Evolutionary conservation across 2,329 filamentous ascomycete genomes (phyloP), one percentile per base, ranked within the genome.

Genomic region (Claviceps pazoutovae): DNA sequence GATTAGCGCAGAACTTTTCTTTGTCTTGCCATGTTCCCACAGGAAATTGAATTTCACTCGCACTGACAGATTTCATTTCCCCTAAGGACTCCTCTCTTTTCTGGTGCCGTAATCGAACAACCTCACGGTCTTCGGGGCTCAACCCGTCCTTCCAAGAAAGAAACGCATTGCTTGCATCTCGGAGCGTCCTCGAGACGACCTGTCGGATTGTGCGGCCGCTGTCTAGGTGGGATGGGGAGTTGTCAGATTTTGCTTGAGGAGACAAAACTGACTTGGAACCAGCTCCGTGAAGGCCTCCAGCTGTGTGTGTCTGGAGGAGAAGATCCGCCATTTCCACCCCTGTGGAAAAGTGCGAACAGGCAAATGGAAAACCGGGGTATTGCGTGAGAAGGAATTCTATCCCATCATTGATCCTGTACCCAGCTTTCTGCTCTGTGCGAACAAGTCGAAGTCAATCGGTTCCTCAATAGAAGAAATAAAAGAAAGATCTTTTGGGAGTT

Each of bases 51-150:
- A 16, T 19, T 4, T 3, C 8, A 11, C 14, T n/a, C 16, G 14
- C 5, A 48, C 78, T 64, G 66, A 84, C 83, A 68, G 80, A 78
- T 56, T 80, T 79, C 74, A 90, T 75, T 56, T 77, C 76, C 55
- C 81, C 63, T 54, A 78, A 75, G 43, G 89, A 65, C 9, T 84
- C 72, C 61, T 83, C 78, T 63, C 76, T 82, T 54, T 74, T 74
- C 58, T 82, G 75, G 49, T 82, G 78, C n/a, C 66, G 61, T 42
- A 69, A 68, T 52, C 69, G 66, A 53, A 64, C 68, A 43, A 71
- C 66, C 34, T 72, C 68, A 14, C 76, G 70, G 56, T 82, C 69
- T 37, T 75, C 69, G 47, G 68, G 65, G 1, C 72, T 72, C 17
- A 76, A 62, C n/a, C 74, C 76, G 68, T 80, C 76, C 53, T 70